Evolutionary conservation across 108 stramenopile species (phyloP).

Genomic region (Chaetoceros muelleri): DNA sequence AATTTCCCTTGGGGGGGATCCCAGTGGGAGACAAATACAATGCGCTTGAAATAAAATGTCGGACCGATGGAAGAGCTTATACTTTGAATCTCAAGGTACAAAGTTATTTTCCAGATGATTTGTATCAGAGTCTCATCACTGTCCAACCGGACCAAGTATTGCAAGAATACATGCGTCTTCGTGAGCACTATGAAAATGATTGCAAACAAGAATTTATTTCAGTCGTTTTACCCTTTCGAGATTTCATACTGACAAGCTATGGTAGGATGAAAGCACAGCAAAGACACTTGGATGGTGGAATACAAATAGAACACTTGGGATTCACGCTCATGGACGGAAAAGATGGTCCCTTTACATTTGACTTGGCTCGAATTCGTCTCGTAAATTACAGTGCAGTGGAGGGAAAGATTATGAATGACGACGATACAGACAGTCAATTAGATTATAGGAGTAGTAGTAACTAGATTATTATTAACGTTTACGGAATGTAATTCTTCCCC

Average conservation of each 20-base stretch:
- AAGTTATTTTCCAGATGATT: slow-evolving; percentile 65
- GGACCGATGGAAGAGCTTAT: slow-evolving; percentile 68
- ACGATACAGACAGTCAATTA: too few relatives aligned
- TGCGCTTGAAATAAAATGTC: slow-evolving; percentile 65
- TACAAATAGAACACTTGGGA: slow-evolving; percentile 58
- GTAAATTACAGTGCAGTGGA: slow-evolving; percentile 38
- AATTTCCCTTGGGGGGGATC: slow-evolving; percentile 54
- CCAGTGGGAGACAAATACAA: slow-evolving; percentile 58
- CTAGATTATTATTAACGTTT: too few relatives aligned
- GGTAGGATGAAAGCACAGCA: slow-evolving; percentile 49
- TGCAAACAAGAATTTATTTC: slow-evolving; percentile 14
- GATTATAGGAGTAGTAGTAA: too few relatives aligned
- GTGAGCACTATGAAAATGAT: neutral
- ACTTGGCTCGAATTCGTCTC: slow-evolving; percentile 60
- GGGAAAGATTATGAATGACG: slow-evolving; percentile 20
- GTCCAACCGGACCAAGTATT: slow-evolving; percentile 13
- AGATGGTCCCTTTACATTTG: slow-evolving; percentile 70
- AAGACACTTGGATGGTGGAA: slow-evolving; percentile 45
- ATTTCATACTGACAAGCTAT: slow-evolving; percentile 48
- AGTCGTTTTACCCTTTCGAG: slow-evolving; percentile 48
- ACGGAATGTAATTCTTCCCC: slow-evolving; percentile 89
- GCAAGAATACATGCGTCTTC: slow-evolving; percentile 3
- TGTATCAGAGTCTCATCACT: slow-evolving; percentile 66
- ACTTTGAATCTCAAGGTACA: slow-evolving; percentile 61
- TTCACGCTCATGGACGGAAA: slow-evolving; percentile 74